Conservation (phyloP, 1,139 yeast species). For the Kazachstania sp. region DNA sequence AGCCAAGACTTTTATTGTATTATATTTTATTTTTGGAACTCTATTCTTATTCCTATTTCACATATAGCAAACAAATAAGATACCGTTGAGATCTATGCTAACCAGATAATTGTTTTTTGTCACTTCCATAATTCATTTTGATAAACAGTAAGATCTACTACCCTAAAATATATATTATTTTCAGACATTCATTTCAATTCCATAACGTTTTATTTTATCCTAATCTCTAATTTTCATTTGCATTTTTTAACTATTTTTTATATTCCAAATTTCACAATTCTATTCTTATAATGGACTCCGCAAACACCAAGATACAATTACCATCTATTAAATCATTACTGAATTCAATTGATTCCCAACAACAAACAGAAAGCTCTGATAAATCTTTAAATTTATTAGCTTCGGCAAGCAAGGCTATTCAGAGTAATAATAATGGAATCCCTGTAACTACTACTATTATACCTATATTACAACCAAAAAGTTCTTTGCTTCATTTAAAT, state of each 20-base stretch:
- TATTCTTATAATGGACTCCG: not conserved
- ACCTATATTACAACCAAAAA: not conserved
- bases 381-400: not conserved
- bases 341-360: conserved; percentile 7
- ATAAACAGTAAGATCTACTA: too few species aligned
- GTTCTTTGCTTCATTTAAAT: not conserved
- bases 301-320: conserved; percentile 10
- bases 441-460: not conserved
- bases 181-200: too few species aligned
- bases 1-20: not conserved
- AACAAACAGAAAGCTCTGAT: not conserved
- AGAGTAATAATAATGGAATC: not conserved
- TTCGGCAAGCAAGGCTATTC: not conserved
- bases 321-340: conserved; percentile 20
- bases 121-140: too few species aligned
- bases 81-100: too few species aligned
- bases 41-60: too few species aligned
- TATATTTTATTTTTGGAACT: not conserved
- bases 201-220: too few species aligned
- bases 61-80: too few species aligned
- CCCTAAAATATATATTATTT: too few species aligned
- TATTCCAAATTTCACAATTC: not conserved
- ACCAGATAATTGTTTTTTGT: too few species aligned
- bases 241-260: not conserved
- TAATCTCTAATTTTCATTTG: not conserved